Evolutionary conservation across 2,329 filamentous ascomycete genomes (phyloP).

Genomic region (Ambrosiella cleistominuta): DNA sequence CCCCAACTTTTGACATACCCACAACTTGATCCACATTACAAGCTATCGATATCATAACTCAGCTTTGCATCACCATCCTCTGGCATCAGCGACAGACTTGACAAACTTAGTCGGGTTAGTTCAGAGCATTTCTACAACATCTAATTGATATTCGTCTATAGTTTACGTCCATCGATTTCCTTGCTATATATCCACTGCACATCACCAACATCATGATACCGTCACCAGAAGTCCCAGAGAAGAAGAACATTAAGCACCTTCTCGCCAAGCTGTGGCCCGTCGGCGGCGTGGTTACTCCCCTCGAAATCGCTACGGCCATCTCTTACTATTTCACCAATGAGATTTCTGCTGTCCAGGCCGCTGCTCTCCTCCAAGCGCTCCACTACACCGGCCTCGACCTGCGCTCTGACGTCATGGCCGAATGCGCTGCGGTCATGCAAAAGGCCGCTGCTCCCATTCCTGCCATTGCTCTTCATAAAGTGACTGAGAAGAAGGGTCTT

Average conservation of each 20-base stretch:
- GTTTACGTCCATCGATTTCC: too few species aligned
- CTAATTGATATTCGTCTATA: too few species aligned
- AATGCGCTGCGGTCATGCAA: conserved; percentile 72
- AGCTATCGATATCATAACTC: too few species aligned
- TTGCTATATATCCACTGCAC: too few species aligned
- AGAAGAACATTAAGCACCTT: conserved; percentile 46
- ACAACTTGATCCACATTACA: too few species aligned
- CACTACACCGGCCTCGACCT: conserved; percentile 82
- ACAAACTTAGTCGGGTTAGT: too few species aligned
- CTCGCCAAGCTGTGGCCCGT: conserved; percentile 55
- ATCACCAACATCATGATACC: too few species aligned
- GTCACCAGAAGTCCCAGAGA: neutral
- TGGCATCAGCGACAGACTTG: too few species aligned
- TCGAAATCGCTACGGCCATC: conserved; percentile 79
- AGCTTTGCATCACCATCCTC: too few species aligned
- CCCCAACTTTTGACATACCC: too few species aligned
- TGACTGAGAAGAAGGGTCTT: conserved; percentile 42
- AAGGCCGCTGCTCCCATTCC: conserved; percentile 60
- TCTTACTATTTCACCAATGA: conserved; percentile 81
- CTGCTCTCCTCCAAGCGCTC: conserved; percentile 72
- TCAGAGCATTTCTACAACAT: too few species aligned
- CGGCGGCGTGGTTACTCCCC: conserved; percentile 41
- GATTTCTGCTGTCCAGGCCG: conserved; percentile 74
- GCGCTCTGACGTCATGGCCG: conserved; percentile 67
- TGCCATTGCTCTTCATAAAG: conserved; percentile 37